phyloP scores from a whole-genome alignment of 306 rosid species.

The barrel medic (Medicago truncatula) region MtrunA17r5.0-ANR NC_053045.1:37844501-37845000 shows the following conservation, averaged over 20 bases:
- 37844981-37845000: slow-evolving; percentile 13
- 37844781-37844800: slow-evolving; percentile 20
- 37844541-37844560: slow-evolving; percentile 49
- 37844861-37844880: not conserved
- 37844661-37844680: slow-evolving; percentile 79
- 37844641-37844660: slow-evolving; percentile 92
- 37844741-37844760: slow-evolving; percentile 12
- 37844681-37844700: slow-evolving; percentile 29
- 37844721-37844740: slow-evolving; percentile 20
- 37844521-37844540: slow-evolving; percentile 21
- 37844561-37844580: slow-evolving; percentile 78
- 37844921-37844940: slow-evolving; percentile 8
- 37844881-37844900: not conserved
- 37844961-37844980: slow-evolving; percentile 3
- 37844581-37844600: slow-evolving; percentile 87
- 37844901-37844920: not conserved
- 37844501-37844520: slow-evolving; percentile 5
- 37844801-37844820: slow-evolving; percentile 16
- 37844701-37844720: slow-evolving; percentile 20
- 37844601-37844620: slow-evolving; percentile 81
- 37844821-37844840: slow-evolving; percentile 3
- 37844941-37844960: slow-evolving; percentile 4
- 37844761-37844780: slow-evolving; percentile 11
- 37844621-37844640: slow-evolving; percentile 94
- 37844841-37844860: slow-evolving; percentile 1